Conservation (phyloP, 768 basidiomycete species). For the Rhizopogon vinicolor region DNA sequence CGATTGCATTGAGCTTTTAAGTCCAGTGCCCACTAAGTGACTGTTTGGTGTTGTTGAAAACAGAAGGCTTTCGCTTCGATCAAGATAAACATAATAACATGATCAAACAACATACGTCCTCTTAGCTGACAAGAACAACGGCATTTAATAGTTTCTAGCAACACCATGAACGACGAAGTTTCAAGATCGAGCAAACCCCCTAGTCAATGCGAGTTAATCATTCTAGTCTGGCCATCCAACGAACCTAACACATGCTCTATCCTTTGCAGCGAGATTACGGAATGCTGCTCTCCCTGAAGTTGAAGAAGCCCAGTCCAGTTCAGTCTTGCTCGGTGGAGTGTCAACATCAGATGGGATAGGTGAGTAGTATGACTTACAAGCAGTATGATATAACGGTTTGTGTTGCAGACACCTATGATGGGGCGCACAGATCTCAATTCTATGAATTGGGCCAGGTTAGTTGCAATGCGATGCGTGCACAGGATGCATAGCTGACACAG, state of each 20-base stretch:
- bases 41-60: background rate
- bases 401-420: background rate
- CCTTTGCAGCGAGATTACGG: background rate
- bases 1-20: no score
- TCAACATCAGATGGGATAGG: background rate
- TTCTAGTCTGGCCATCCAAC: background rate
- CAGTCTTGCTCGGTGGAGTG: background rate
- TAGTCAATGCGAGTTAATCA: background rate
- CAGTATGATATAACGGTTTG: background rate
- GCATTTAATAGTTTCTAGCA: background rate
- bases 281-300: background rate
- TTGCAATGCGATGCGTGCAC: background rate
- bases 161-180: background rate
- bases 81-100: background rate
- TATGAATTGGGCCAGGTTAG: conserved; percentile 38
- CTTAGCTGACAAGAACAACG: background rate
- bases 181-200: background rate
- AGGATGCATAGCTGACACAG: background rate
- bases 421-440: conserved; percentile 20
- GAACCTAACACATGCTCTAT: background rate
- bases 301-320: background rate
- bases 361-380: background rate
- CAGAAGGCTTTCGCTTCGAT: background rate
- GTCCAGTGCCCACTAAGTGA: no score
- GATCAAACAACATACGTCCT: background rate